Conservation (phyloP, 176 grass and related monocot species). For the Aegilops longissima region DNA sequence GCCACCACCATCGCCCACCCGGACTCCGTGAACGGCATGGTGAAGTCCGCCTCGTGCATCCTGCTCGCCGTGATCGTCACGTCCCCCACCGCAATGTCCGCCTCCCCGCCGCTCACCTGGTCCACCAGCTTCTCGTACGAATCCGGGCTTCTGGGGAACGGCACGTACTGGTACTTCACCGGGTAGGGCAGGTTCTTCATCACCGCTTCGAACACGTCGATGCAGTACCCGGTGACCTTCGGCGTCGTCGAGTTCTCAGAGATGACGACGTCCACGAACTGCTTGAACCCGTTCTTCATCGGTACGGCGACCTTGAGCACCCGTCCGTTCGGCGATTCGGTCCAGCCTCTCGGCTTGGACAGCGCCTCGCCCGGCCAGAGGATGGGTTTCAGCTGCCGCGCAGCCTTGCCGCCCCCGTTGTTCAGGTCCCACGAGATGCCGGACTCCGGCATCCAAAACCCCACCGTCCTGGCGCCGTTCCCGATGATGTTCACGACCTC, state of each 20-base stretch:
- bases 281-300: constrained; percentile 57
- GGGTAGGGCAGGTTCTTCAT: constrained; percentile 46
- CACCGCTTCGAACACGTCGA: constrained; percentile 64
- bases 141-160: not conserved
- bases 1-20: constrained; percentile 7
- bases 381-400: constrained; percentile 11
- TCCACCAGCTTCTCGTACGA: not conserved
- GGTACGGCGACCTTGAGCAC: constrained; percentile 55
- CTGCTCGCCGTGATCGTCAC: not conserved
- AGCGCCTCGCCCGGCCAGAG: constrained; percentile 50
- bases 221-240: constrained; percentile 57
- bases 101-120: not conserved
- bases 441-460: constrained; percentile 59
- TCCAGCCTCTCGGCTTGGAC: constrained; percentile 56
- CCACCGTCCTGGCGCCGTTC: constrained; percentile 42
- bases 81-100: not conserved
- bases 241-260: not conserved
- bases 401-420: not conserved
- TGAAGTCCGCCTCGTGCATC: not conserved
- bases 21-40: not conserved
- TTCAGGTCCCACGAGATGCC: constrained; percentile 22
- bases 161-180: not conserved
- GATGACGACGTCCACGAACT: constrained; percentile 47
- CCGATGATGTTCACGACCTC: constrained; percentile 81
- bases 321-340: constrained; percentile 34